phyloP scores from a whole-genome alignment of 805 yeast species.

The Saccharomycopsis babjevae region DNA sequence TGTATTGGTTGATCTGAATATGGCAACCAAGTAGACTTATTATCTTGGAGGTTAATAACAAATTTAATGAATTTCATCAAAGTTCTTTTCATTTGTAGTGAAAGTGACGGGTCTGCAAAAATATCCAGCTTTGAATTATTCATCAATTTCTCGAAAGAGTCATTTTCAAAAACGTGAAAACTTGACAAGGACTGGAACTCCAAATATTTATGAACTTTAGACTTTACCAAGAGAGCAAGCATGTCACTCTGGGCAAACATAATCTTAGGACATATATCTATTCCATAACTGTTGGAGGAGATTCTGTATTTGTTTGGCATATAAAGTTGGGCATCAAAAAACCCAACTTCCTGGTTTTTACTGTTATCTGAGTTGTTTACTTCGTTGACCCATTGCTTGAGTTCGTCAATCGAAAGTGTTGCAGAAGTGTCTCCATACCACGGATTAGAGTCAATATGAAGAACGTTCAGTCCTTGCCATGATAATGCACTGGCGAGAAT shows the following conservation, averaged over 20 bases:
- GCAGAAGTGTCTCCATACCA: slow-evolving; percentile 88
- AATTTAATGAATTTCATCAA: slow-evolving; percentile 90
- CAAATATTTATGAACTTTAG: slow-evolving; percentile 81
- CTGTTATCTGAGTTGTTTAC: slow-evolving; percentile 23
- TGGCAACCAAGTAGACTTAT: slow-evolving; percentile 45
- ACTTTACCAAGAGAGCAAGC: slow-evolving; percentile 63
- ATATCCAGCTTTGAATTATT: slow-evolving; percentile 86
- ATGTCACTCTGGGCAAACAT: slow-evolving; percentile 88
- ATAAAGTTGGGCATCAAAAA: slow-evolving; percentile 66
- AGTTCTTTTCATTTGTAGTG: slow-evolving; percentile 66
- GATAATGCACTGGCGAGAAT: slow-evolving; percentile 88
- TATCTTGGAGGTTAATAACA: slow-evolving; percentile 59
- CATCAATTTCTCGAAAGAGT: slow-evolving; percentile 68
- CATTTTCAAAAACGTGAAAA: slow-evolving; percentile 92
- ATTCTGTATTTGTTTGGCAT: slow-evolving; percentile 47
- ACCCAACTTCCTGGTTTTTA: slow-evolving; percentile 23
- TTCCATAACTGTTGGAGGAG: slow-evolving; percentile 66
- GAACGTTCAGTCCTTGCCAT: slow-evolving; percentile 95
- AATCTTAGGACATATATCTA: slow-evolving; percentile 79
- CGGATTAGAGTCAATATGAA: slow-evolving; percentile 77
- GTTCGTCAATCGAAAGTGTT: slow-evolving; percentile 76
- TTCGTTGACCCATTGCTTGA: slow-evolving; percentile 65
- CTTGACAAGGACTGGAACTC: slow-evolving; percentile 84
- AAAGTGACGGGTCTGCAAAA: slow-evolving; percentile 75
- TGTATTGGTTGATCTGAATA: slow-evolving; percentile 48